phyloP scores from a whole-genome alignment of 2,329 filamentous ascomycete species.

The Mycosphaerella sp. region DNA sequence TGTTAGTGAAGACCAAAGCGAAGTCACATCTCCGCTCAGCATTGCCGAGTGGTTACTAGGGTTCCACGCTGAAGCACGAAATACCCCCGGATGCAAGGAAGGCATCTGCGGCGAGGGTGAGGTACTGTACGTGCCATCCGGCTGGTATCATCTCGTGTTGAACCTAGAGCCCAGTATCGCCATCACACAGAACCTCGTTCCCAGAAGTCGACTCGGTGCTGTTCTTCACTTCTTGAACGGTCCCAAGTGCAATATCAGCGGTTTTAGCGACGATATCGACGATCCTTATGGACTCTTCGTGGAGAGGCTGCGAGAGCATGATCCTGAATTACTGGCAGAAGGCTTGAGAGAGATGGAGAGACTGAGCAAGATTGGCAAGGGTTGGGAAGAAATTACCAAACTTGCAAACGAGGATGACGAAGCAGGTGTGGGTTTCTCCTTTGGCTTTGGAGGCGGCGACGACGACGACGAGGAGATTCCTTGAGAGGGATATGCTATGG shows the following conservation, averaged over 20 bases:
- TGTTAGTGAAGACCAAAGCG: slow-evolving; percentile 80
- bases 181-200: slow-evolving; percentile 93
- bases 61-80: slow-evolving; percentile 78
- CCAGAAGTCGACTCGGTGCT: slow-evolving; percentile 62
- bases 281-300: slow-evolving; percentile 73
- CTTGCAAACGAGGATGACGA: slow-evolving; percentile 40
- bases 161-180: slow-evolving; percentile 81
- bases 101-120: slow-evolving; percentile 80
- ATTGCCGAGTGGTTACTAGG: slow-evolving; percentile 94
- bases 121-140: slow-evolving; percentile 83
- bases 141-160: slow-evolving; percentile 96
- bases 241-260: slow-evolving; percentile 78
- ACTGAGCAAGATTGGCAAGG: slow-evolving; percentile 61
- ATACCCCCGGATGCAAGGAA: slow-evolving; percentile 70
- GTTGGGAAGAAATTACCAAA: slow-evolving; percentile 75
- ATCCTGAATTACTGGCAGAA: slow-evolving; percentile 62
- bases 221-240: slow-evolving; percentile 75
- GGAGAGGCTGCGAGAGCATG: slow-evolving; percentile 54
- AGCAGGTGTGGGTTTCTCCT: slow-evolving; percentile 53
- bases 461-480: slow-evolving; percentile 34
- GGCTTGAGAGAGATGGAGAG: slow-evolving; percentile 60
- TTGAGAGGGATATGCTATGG: slow-evolving; percentile 1
- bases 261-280: slow-evolving; percentile 65
- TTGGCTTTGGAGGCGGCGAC: slow-evolving; percentile 55
- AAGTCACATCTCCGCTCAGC: slow-evolving; percentile 87